Base-by-base conservation (phyloP, 805 yeast genomes). In the Pachysolen tannophilus region DNA sequence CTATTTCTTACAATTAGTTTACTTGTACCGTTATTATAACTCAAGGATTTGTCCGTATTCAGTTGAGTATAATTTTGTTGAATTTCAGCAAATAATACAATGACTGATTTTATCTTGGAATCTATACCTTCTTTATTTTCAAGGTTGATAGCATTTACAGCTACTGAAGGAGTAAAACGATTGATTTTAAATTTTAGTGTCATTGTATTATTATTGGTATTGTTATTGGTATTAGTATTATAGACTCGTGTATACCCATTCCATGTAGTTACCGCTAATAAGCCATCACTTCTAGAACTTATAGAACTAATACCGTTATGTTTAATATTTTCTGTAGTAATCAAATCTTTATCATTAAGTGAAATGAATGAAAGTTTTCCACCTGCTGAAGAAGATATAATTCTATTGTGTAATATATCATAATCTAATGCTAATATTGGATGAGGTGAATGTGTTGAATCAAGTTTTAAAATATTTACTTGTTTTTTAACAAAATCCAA, bases 301-400 rank as follows among this genome's bases (percentile, higher is more conserved):
- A 61, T 37, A 3, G 56, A 49, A 1, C 60, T 44, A 3, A 66
- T 48, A 20, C 71, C 71, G 20, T 61, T 63, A 29, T 63, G 66
- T 28, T 56, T 58, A 5, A 57, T 40, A 9, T 45, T 47, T n/a
- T 32, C 32, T 5, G 23, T 26, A 3, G 23, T 15, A 26, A 39
- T 34, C n/a, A n/a, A n/a, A 1, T 30, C 20, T 26, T 40, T 3
- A 30, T 37, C 23, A 28, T 39, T 17, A 33, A 37, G 18, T 11
- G 49, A 46, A 33, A 61, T 63, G 6, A 60, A 38, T 3, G 50
- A 44, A 2, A 74, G 30, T 31, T 53, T 57, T 26, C 71, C 67
- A n/a, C 64, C 55, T 0, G 78, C 60, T 0, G 82, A 74, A 0
- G 78, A 68, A 2, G 70, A 56, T 3, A 69, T 39, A 1, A 75